Conservation (phyloP, 495 filamentous ascomycete genomes). For the Xylaria curta region DNA sequence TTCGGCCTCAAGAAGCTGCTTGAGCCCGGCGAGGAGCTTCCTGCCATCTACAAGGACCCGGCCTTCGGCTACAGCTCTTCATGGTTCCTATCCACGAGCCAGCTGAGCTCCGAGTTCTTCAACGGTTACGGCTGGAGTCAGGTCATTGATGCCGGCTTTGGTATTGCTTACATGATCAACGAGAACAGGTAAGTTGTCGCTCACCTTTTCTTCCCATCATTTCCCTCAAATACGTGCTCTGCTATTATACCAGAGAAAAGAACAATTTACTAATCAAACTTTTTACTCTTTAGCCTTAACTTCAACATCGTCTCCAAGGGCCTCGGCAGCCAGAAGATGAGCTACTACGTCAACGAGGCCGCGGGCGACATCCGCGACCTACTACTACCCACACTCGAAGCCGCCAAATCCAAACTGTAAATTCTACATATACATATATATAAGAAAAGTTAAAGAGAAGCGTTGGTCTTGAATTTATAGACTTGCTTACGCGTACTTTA, state of each 20-base stretch:
- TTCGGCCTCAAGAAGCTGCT: slow-evolving; percentile 95
- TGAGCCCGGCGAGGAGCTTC: slow-evolving; percentile 79
- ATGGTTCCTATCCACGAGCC: slow-evolving; percentile 88
- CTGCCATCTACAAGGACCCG: slow-evolving; percentile 84
- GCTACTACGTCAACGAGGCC: slow-evolving; percentile 91
- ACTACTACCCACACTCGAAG: slow-evolving; percentile 79
- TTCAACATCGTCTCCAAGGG: slow-evolving; percentile 98
- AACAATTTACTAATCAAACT: slow-evolving; percentile 31
- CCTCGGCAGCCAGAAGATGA: slow-evolving; percentile 89
- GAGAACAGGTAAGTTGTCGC: slow-evolving; percentile 71
- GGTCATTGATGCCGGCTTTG: slow-evolving; percentile 94
- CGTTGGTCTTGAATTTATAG: neutral
- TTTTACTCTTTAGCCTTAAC: slow-evolving; percentile 71
- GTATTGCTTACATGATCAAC: slow-evolving; percentile 99
- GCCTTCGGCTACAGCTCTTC: slow-evolving; percentile 81
- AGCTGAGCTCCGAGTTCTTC: slow-evolving; percentile 95
- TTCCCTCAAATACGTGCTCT: neutral
- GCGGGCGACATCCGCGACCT: slow-evolving; percentile 89
- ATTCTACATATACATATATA: neutral
- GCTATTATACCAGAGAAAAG: neutral
- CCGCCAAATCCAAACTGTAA: slow-evolving; percentile 90
- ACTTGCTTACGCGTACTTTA: neutral
- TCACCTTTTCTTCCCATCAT: slow-evolving; percentile 26
- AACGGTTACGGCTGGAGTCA: slow-evolving; percentile 99
- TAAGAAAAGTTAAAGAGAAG: neutral